A percentile compares a stretch with the other conserved stretches of the same genome.
These are phyloP conservation scores for Oligophagozyma castellii DNA, from an alignment of 1,139 yeast species.

Conservation along the genomic window DNA sequence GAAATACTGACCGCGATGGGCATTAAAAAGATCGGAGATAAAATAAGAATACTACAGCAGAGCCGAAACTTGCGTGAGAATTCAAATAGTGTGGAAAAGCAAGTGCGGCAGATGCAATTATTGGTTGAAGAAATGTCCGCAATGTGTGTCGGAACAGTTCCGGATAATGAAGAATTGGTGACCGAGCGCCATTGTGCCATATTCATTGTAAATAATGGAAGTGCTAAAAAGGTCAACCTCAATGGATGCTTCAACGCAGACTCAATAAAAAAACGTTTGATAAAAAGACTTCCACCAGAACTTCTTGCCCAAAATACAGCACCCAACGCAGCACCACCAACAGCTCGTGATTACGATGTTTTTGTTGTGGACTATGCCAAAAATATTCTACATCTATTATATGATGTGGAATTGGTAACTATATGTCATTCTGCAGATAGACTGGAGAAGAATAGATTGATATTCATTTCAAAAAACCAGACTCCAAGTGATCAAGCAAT, in stretches of 20 bases:
- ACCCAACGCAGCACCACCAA: too few relatives aligned
- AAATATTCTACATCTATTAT: slow-evolving; percentile 38
- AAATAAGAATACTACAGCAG: slow-evolving; percentile 41
- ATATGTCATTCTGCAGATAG: slow-evolving; percentile 68
- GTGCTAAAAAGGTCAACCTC: slow-evolving; percentile 58
- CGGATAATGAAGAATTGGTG: slow-evolving; percentile 22
- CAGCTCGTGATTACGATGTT: slow-evolving; percentile 37
- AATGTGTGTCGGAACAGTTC: too few relatives aligned
- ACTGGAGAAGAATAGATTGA: slow-evolving; percentile 56
- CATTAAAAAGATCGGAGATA: slow-evolving; percentile 65
- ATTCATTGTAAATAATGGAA: slow-evolving; percentile 65
- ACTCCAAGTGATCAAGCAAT: slow-evolving; percentile 55
- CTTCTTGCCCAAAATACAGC: slow-evolving; percentile 15
- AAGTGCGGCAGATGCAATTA: too few relatives aligned
- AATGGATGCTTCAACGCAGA: slow-evolving; percentile 74
- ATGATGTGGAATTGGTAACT: slow-evolving; percentile 71
- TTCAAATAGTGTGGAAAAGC: too few relatives aligned
- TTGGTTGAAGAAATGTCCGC: too few relatives aligned
- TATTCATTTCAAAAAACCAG: slow-evolving; percentile 52
- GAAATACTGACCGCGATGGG: slow-evolving; percentile 66
- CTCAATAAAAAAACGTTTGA: slow-evolving; percentile 57
- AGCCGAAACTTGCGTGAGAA: slow-evolving; percentile 14
- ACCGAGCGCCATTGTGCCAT: slow-evolving; percentile 37
- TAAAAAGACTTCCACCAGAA: slow-evolving; percentile 40
- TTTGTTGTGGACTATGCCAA: slow-evolving; percentile 33